These are phyloP conservation scores for Durusdinium trenchii DNA, from an alignment of 73 alveolate species.

Conservation along the genomic window DNA sequence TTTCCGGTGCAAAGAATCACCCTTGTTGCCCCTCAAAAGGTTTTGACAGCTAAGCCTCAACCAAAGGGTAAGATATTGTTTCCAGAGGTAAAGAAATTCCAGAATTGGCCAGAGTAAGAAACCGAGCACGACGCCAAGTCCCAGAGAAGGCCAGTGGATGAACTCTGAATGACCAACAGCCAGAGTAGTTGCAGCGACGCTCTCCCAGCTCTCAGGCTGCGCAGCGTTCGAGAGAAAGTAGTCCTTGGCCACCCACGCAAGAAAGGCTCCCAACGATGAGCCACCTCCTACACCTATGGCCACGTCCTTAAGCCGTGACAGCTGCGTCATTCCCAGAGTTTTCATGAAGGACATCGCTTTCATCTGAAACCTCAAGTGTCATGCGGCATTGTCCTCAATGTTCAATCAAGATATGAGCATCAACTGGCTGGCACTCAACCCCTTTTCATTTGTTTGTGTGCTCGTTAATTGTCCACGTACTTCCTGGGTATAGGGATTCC, in stretches of 20 bases:
- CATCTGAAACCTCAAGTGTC: too few species aligned
- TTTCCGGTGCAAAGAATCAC: background rate
- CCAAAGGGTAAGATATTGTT: background rate
- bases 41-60: background rate
- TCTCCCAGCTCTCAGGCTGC: background rate
- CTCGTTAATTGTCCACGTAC: too few species aligned
- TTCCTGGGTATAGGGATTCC: too few species aligned
- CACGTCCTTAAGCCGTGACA: background rate
- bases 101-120: background rate
- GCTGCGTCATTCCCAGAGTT: background rate
- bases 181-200: background rate
- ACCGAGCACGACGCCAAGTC: background rate
- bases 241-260: background rate
- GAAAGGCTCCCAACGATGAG: background rate
- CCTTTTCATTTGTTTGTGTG: too few species aligned
- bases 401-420: too few species aligned
- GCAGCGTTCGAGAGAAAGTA: background rate
- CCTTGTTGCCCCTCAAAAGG: background rate
- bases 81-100: background rate
- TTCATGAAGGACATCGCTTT: background rate
- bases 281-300: background rate
- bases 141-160: background rate
- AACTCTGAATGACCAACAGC: background rate
- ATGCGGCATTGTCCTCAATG: too few species aligned
- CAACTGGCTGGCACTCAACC: too few species aligned